A percentile compares a stretch with the other conserved stretches of the same genome.
These are phyloP conservation scores for Cyberlindnera maritima DNA, from an alignment of 805 yeast species.

Conservation along the genomic window DNA sequence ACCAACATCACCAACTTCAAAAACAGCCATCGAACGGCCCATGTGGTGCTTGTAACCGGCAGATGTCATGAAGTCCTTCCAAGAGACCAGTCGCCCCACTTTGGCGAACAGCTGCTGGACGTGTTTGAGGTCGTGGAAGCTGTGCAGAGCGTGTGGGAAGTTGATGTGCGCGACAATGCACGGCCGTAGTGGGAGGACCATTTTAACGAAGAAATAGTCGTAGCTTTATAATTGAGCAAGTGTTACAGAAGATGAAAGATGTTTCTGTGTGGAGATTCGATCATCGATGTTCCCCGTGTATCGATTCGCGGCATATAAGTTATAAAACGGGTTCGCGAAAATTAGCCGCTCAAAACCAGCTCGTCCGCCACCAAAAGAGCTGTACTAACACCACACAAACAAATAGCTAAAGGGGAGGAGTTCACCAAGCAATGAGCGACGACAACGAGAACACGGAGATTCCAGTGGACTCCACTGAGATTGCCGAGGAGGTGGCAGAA, in stretches of 20 bases:
- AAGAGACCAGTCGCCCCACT: constrained; percentile 5
- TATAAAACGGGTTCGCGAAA: not conserved
- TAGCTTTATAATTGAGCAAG: not conserved
- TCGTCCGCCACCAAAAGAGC: not conserved
- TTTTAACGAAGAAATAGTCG: not conserved
- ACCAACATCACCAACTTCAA: not conserved
- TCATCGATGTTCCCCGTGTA: too few species aligned
- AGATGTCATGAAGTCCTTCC: constrained; percentile 10
- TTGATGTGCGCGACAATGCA: constrained; percentile 9
- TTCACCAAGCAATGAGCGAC: not conserved
- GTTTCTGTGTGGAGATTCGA: too few species aligned
- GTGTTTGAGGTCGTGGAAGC: constrained; percentile 8
- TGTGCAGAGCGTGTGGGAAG: constrained; percentile 7
- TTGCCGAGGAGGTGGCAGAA: not conserved
- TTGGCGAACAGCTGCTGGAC: constrained; percentile 5
- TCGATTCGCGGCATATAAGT: not conserved
- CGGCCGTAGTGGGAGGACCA: not conserved
- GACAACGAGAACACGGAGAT: not conserved
- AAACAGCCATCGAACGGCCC: constrained; percentile 11
- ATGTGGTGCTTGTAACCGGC: constrained; percentile 12
- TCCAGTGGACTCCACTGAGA: not conserved
- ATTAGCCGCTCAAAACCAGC: not conserved
- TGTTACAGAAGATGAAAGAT: too few species aligned
- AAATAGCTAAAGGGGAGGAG: not conserved
- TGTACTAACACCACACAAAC: not conserved